Evolutionary conservation across 139 green algal genomes (phyloP).

Genomic region (Chara braunii): DNA sequence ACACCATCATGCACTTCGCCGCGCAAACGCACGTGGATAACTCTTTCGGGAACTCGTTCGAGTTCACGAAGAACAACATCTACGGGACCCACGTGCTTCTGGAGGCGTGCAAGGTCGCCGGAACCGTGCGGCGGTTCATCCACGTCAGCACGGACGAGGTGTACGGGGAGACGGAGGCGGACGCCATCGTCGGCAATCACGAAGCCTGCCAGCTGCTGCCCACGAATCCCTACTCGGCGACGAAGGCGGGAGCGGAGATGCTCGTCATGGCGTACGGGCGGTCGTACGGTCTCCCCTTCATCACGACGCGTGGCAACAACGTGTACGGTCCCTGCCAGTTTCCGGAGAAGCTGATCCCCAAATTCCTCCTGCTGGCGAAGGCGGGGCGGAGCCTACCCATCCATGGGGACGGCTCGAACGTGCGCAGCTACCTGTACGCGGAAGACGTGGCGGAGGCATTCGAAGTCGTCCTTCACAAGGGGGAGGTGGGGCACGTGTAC

Average conservation of each 20-base stretch:
- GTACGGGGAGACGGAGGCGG: conserved; percentile 43
- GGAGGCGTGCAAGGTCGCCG: conserved; percentile 69
- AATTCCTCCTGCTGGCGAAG: conserved; percentile 48
- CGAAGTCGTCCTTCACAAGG: conserved; percentile 39
- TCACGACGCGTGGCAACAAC: conserved; percentile 97
- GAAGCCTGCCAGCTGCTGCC: conserved; percentile 79
- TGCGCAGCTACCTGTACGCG: conserved; percentile 60
- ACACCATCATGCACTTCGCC: conserved; percentile 98
- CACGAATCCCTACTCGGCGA: conserved; percentile 98
- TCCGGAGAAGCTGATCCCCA: conserved; percentile 54
- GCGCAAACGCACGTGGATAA: conserved; percentile 97
- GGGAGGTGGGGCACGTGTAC: conserved; percentile 71
- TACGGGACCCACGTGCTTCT: conserved; percentile 92
- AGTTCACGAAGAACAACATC: conserved; percentile 85
- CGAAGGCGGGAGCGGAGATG: conserved; percentile 92
- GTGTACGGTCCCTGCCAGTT: conserved; percentile 96
- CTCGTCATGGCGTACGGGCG: conserved; percentile 78
- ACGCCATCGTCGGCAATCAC: conserved; percentile 38
- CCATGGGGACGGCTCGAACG: conserved; percentile 50
- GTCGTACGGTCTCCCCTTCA: conserved; percentile 65
- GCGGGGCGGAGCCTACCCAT: conserved; percentile 61
- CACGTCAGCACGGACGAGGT: conserved; percentile 71
- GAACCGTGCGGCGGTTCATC: conserved; percentile 78
- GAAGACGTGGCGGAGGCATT: conserved; percentile 73
- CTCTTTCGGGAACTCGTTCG: conserved; percentile 88